Conservation (phyloP, 2,329 filamentous ascomycete species). For the Sarocladium oryzae region DNA sequence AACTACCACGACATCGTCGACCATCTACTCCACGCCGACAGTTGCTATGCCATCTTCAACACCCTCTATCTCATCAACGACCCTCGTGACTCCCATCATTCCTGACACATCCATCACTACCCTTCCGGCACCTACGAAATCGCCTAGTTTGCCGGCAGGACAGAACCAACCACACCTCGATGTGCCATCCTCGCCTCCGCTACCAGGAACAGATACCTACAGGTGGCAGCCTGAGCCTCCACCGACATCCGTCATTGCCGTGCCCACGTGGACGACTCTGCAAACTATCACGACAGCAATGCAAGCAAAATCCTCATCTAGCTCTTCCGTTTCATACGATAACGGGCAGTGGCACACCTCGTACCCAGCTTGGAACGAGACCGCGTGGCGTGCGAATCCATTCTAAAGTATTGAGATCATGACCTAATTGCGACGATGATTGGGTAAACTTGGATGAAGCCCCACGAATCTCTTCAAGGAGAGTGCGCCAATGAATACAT, state of each 20-base stretch:
- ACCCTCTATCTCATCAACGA: constrained; percentile 1
- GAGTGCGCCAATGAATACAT: too few relatives aligned
- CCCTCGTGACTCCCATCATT: too few relatives aligned
- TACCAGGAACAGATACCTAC: not conserved
- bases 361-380: constrained; percentile 38
- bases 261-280: not conserved
- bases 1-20: constrained; percentile 2
- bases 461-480: not conserved
- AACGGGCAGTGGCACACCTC: constrained; percentile 40
- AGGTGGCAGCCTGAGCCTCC: constrained; percentile 1
- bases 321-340: constrained; percentile 28
- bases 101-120: not conserved
- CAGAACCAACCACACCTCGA: not conserved
- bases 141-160: not conserved
- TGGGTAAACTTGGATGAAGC: not conserved
- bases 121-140: too few relatives aligned
- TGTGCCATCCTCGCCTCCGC: not conserved
- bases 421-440: too few relatives aligned
- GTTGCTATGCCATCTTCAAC: constrained; percentile 7
- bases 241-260: not conserved
- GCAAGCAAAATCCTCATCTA: constrained; percentile 10
- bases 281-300: not conserved
- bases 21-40: constrained; percentile 13
- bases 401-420: too few relatives aligned
- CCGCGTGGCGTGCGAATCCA: constrained; percentile 15